Conservation (phyloP, 331 rosid genomes). For the Erythrophleum ivorense region DNA sequence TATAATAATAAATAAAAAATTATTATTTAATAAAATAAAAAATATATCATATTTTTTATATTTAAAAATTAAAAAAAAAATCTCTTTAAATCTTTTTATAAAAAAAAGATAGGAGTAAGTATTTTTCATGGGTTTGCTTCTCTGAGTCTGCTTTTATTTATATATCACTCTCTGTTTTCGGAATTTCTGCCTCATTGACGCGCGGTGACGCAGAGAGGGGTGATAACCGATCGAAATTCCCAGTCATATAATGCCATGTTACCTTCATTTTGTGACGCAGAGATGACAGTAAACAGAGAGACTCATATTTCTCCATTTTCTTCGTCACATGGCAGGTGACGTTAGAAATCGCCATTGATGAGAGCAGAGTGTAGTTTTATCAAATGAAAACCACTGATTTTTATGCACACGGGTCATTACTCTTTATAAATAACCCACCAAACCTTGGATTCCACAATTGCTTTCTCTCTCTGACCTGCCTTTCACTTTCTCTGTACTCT, state of each 20-base stretch:
- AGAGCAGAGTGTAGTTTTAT: slow-evolving; percentile 14
- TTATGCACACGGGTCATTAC: slow-evolving; percentile 42
- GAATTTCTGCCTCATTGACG: background rate
- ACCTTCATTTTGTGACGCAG: background rate
- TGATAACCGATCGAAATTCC: background rate
- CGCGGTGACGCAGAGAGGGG: background rate
- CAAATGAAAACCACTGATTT: slow-evolving; percentile 50
- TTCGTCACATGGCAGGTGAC: background rate
- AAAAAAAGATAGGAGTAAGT: too few relatives aligned
- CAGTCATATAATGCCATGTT: slow-evolving; percentile 7
- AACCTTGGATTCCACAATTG: slow-evolving; percentile 20
- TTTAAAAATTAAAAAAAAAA: too few relatives aligned
- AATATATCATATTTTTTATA: too few relatives aligned
- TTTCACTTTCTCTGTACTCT: slow-evolving; percentile 21
- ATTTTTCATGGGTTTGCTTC: background rate
- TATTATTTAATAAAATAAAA: too few relatives aligned
- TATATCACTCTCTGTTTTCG: background rate
- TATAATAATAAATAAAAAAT: too few relatives aligned
- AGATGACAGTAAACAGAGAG: background rate
- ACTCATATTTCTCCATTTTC: background rate
- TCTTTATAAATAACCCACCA: slow-evolving; percentile 46
- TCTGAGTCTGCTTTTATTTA: background rate
- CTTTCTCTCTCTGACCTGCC: background rate
- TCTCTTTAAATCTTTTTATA: too few relatives aligned
- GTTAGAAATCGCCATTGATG: background rate